Conservation (phyloP, 345 rosid species). For the Brassica rapa region DNA sequence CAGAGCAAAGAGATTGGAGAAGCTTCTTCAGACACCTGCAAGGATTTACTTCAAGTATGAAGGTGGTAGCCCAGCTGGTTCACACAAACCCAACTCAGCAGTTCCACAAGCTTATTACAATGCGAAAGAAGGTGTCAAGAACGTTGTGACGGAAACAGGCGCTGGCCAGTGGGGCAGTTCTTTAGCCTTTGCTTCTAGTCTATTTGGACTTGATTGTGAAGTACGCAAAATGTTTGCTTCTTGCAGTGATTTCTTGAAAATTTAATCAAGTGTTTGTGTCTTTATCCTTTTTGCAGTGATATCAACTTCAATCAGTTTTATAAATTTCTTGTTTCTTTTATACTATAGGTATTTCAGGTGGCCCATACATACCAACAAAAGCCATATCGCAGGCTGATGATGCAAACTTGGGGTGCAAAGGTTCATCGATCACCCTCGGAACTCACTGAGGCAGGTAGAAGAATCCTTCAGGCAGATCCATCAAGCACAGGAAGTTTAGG, state of each 20-base stretch:
- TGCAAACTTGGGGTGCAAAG: slow-evolving; percentile 98
- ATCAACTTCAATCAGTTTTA: too few relatives aligned
- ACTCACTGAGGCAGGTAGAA: slow-evolving; percentile 69
- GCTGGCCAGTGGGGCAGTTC: slow-evolving; percentile 99
- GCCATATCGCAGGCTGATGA: slow-evolving; percentile 92
- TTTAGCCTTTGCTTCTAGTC: slow-evolving; percentile 87
- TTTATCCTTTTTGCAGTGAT: too few relatives aligned
- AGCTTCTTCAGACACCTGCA: slow-evolving; percentile 84
- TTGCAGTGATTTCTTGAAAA: background rate
- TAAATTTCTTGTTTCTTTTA: background rate
- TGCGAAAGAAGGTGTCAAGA: slow-evolving; percentile 74
- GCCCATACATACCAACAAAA: slow-evolving; percentile 90
- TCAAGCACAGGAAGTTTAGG: slow-evolving; percentile 88
- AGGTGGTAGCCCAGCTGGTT: slow-evolving; percentile 96
- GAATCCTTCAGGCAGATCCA: slow-evolving; percentile 67
- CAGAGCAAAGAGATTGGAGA: slow-evolving; percentile 96
- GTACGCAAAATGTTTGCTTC: slow-evolving; percentile 40
- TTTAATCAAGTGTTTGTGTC: slow-evolving; percentile 43
- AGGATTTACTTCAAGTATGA: slow-evolving; percentile 92
- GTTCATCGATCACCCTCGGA: slow-evolving; percentile 88
- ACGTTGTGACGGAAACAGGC: slow-evolving; percentile 87
- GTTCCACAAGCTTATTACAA: slow-evolving; percentile 89
- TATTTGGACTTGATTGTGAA: slow-evolving; percentile 77
- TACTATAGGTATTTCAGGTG: slow-evolving; percentile 86
- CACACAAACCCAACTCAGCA: slow-evolving; percentile 89